Evolutionary conservation across 345 rosid genomes (phyloP), one percentile per base, ranked within the genome.

Genomic region (Dipteronia sinensis): DNA sequence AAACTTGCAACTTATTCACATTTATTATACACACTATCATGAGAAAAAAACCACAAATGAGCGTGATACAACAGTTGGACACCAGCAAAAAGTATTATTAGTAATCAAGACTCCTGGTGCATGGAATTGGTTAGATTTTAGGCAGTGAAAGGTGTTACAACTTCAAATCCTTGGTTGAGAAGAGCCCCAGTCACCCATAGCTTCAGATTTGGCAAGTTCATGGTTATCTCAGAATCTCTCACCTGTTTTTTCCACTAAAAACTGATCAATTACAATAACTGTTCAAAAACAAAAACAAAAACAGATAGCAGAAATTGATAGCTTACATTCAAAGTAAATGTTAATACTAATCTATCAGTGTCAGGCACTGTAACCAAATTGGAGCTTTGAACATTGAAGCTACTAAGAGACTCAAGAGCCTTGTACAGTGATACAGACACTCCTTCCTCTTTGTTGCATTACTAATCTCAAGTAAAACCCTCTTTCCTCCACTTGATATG

Each of bases 111-210:
- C 64, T 19, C 64, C 64, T 59, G 27, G 27, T 59, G 64, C 64
- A 59, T n/a, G 64, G 27, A 22, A 58, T n/a, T 15, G 58, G 58
- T 53, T 16, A 16, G 19, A 16, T 16, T 53, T 53, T 16, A 59
- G 27, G 23, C 64, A n/a, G 64, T n/a, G 25, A n/a, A 59, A 59
- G 27, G 64, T 59, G 64, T 19, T 59, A 7, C 3, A 59, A 59
- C 25, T 59, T 94, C 91, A 70, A 91, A 92, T 76, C 97, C 97
- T 83, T 92, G 97, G 86, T 90, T 91, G 51, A 93, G 73, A 74
- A 94, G 88, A 64, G 96, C 90, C 67, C 87, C 91, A 15, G 92
- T 82, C 4, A 94, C 87, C 96, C 94, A 86, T 11, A 86, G 86
- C 90, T 87, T 90, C 83, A 93, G 59, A 83, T 84, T 91, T 58